Percentiles rank a stretch among this genome's conserved stretches.
These are phyloP conservation scores for Xerophyta viscosa DNA, from an alignment of 106 monocot species.

Conservation along the genomic window DNA sequence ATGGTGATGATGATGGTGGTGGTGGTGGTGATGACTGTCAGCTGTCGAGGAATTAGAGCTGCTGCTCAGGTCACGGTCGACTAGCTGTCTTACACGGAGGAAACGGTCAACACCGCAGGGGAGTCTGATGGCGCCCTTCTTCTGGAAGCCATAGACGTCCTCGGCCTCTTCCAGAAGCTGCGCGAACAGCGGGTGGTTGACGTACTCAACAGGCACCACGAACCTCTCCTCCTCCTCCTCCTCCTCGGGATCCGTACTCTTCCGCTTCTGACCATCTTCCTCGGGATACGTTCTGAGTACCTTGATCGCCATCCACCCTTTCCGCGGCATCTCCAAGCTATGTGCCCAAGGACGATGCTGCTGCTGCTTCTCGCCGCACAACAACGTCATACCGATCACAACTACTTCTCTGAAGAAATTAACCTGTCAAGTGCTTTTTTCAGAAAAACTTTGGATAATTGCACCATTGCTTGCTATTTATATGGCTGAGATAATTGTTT, in stretches of 20 bases:
- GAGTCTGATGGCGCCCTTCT: not conserved
- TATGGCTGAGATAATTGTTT: no score
- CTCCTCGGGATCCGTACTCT: no score
- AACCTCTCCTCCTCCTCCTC: not conserved
- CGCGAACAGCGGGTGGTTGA: conserved; percentile 5
- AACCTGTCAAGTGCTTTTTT: no score
- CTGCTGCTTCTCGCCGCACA: no score
- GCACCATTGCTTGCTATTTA: no score
- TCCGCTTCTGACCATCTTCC: no score
- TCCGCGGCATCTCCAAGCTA: not conserved
- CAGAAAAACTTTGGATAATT: no score
- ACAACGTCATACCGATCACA: no score
- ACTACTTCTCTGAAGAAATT: no score
- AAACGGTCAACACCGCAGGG: not conserved
- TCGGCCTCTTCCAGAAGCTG: conserved; percentile 2
- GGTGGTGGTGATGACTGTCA: not conserved
- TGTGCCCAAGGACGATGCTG: no score
- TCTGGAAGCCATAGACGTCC: conserved; percentile 1
- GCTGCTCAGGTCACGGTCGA: not conserved
- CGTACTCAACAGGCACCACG: conserved; percentile 1
- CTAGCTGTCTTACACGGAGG: not conserved
- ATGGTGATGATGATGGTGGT: not conserved
- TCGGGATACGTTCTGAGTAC: not conserved
- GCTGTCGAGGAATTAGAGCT: not conserved
- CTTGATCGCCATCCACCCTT: conserved; percentile 2